Evolutionary conservation across 257 asterid genomes (phyloP).

Genomic region (Capsicum baccatum): DNA sequence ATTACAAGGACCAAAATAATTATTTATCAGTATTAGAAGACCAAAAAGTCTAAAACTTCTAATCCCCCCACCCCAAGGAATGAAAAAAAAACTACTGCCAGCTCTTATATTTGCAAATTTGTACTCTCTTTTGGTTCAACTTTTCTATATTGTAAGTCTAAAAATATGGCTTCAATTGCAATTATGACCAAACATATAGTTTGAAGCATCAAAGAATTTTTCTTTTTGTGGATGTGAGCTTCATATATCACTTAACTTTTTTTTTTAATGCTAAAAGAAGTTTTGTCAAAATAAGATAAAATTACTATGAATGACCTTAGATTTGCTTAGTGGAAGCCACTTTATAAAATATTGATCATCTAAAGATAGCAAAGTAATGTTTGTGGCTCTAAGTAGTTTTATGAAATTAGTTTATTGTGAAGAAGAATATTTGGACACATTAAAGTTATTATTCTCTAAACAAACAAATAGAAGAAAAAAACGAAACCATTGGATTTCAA

Average conservation of each 20-base stretch:
- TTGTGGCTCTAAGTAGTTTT: constrained; percentile 17
- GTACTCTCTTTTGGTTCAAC: not conserved
- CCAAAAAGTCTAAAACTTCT: too few species aligned
- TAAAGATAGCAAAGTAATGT: not conserved
- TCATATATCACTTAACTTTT: not conserved
- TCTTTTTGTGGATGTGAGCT: not conserved
- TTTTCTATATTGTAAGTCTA: not conserved
- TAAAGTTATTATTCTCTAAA: constrained; percentile 24
- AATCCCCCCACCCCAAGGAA: too few species aligned
- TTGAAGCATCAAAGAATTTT: constrained; percentile 19
- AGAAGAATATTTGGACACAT: constrained; percentile 23
- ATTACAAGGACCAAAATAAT: not conserved
- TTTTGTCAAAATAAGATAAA: constrained; percentile 22
- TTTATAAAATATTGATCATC: not conserved
- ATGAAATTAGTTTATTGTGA: constrained; percentile 10
- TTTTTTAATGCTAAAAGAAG: constrained; percentile 1
- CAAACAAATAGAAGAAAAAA: constrained; percentile 2
- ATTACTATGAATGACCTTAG: not conserved
- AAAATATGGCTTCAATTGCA: not conserved
- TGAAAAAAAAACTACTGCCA: too few species aligned
- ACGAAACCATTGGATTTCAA: constrained; percentile 27
- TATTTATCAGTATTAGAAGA: not conserved
- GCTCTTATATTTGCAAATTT: not conserved
- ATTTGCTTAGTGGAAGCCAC: constrained; percentile 22
- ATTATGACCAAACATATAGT: not conserved